A percentile compares a stretch with the other conserved stretches of the same genome.
Evolutionary conservation across 306 rosid genomes (phyloP).

Genomic region (Herpetospermum pedunculosum): DNA sequence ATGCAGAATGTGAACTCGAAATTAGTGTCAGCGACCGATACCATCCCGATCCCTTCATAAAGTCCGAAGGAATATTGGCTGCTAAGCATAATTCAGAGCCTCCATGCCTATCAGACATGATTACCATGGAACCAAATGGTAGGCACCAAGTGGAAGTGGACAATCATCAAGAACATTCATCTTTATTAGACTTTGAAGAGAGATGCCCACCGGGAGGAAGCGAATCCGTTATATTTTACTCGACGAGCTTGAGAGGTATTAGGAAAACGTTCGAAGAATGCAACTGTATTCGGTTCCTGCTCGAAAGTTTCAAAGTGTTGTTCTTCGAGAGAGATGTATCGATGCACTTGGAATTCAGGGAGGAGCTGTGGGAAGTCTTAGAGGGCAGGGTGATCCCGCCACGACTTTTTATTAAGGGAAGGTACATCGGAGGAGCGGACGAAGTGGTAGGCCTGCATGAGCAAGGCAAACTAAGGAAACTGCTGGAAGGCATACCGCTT

Average conservation of each 20-base stretch:
- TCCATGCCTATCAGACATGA: slow-evolving; percentile 4
- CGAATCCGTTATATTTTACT: slow-evolving; percentile 51
- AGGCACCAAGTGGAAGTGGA: slow-evolving; percentile 9
- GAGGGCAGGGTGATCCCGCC: slow-evolving; percentile 76
- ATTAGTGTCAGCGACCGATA: slow-evolving; percentile 15
- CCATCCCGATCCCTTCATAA: slow-evolving; percentile 18
- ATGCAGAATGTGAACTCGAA: slow-evolving; percentile 26
- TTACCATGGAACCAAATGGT: background rate
- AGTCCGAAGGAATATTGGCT: slow-evolving; percentile 15
- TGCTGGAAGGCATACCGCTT: slow-evolving; percentile 58
- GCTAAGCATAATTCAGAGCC: slow-evolving; percentile 1
- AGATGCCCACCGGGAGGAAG: slow-evolving; percentile 71
- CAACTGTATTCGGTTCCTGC: slow-evolving; percentile 47
- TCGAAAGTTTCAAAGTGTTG: slow-evolving; percentile 49
- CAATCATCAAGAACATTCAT: slow-evolving; percentile 24
- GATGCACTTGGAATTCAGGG: slow-evolving; percentile 62
- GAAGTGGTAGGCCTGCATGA: slow-evolving; percentile 75
- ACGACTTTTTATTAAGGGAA: slow-evolving; percentile 74
- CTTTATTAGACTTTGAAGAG: slow-evolving; percentile 50
- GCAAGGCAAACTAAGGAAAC: slow-evolving; percentile 60
- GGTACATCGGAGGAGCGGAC: slow-evolving; percentile 90
- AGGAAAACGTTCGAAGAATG: slow-evolving; percentile 84
- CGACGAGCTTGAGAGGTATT: slow-evolving; percentile 77
- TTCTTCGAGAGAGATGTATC: slow-evolving; percentile 82
- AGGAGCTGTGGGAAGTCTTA: slow-evolving; percentile 63